Evolutionary conservation across 78 protist genomes (phyloP), one percentile per base, ranked within the genome.

Genomic region (Isochrysis galbana): DNA sequence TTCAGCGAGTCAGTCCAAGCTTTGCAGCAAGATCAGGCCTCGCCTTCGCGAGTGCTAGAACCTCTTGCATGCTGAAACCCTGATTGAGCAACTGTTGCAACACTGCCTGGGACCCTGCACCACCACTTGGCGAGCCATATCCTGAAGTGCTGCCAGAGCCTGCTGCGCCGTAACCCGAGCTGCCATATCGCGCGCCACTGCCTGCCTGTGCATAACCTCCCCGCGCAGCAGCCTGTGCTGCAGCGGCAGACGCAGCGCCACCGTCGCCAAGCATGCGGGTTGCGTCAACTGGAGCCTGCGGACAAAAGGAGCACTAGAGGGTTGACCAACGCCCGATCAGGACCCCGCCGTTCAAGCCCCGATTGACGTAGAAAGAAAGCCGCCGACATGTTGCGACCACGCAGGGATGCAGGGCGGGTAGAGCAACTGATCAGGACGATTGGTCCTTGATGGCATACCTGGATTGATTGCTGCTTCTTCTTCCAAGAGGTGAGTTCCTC

Each of bases 401-500:
- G n/a, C n/a, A n/a, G n/a, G n/a, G n/a, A n/a, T n/a, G n/a, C n/a
- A n/a, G n/a, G n/a, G n/a, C n/a, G n/a, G n/a, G n/a, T n/a, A n/a
- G n/a, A n/a, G n/a, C n/a, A n/a, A n/a, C n/a, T n/a, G n/a, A n/a
- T n/a, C n/a, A n/a, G n/a, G n/a, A n/a, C n/a, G n/a, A n/a, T n/a
- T n/a, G n/a, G n/a, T n/a, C n/a, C n/a, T n/a, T n/a, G n/a, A n/a
- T n/a, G n/a, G n/a, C n/a, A n/a, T n/a, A n/a, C n/a, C 74, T 61
- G 10, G 29, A 61, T 26, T 2, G 44, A 21, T 46, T 39, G 48
- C 46, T 39, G 10, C 46, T 2, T 1, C 23, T 77, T 36, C 47
- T 77, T 77, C 84, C 84, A 77, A 5, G 47, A 0, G 46, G 84
- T 77, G 46, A 77, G 84, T 46, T 77, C 47, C n/a, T 77, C 84